Evolutionary conservation across 2,329 filamentous ascomycete genomes (phyloP).

Genomic region (Colletotrichum simmondsii): DNA sequence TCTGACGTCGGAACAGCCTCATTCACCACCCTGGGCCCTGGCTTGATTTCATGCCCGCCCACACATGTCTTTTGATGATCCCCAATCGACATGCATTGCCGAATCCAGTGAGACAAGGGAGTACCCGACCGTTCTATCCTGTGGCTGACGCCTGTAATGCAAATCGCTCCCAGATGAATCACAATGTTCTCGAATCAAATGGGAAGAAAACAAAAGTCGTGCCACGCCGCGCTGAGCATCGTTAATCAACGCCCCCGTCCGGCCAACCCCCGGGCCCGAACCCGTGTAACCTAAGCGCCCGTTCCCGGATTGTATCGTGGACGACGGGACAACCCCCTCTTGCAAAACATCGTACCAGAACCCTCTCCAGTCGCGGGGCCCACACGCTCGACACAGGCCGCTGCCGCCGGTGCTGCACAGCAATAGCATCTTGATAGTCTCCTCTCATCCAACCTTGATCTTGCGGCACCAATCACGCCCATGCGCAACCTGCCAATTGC

Average conservation of each 20-base stretch:
- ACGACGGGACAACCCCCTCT: not conserved
- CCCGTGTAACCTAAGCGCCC: not conserved
- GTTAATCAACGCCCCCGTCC: not conserved
- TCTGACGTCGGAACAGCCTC: constrained; percentile 28
- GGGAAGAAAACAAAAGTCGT: not conserved
- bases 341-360: not conserved
- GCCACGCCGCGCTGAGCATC: not conserved
- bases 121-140: too few species aligned
- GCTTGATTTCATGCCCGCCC: too few species aligned
- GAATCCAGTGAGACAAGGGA: too few species aligned
- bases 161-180: too few species aligned
- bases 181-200: too few species aligned
- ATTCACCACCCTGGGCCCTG: not conserved
- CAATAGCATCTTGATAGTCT: not conserved
- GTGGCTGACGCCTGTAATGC: too few species aligned
- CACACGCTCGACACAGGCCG: not conserved
- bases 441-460: constrained; percentile 53
- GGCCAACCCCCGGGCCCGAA: not conserved
- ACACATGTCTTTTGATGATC: too few species aligned
- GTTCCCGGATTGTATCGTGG: not conserved
- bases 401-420: not conserved
- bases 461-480: constrained; percentile 80
- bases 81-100: too few species aligned
- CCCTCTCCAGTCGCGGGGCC: not conserved
- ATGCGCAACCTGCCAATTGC: constrained; percentile 83